Conservation (phyloP, 441 rosid genomes). For the Hura crepitans region DNA sequence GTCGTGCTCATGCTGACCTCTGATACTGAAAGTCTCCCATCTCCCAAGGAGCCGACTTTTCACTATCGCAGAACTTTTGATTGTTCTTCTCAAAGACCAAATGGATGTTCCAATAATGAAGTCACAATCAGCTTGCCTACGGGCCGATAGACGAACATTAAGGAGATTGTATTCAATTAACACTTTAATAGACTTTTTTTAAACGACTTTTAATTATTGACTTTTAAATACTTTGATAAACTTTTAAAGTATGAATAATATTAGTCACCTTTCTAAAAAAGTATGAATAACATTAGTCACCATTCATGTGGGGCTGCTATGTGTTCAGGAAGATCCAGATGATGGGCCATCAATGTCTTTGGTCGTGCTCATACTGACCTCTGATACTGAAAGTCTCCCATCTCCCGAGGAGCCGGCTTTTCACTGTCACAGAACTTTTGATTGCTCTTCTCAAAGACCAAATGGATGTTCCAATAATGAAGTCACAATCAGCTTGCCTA, state of each 20-base stretch:
- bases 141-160: background rate
- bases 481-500: constrained; percentile 6
- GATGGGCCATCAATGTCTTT: constrained; percentile 13
- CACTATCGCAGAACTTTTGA: background rate
- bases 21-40: constrained; percentile 9
- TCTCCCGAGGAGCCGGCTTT: constrained; percentile 13
- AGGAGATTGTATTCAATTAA: too few species aligned
- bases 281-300: background rate
- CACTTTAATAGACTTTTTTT: too few species aligned
- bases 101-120: constrained; percentile 10
- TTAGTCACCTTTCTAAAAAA: too few species aligned
- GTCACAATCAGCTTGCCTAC: constrained; percentile 3
- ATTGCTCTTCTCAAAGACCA: background rate
- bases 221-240: too few species aligned
- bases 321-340: constrained; percentile 10
- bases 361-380: constrained; percentile 13
- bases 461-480: constrained; percentile 10
- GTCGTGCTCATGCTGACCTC: constrained; percentile 13
- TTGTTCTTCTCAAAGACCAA: background rate
- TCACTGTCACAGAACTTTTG: background rate
- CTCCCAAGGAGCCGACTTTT: constrained; percentile 14
- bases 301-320: constrained; percentile 9
- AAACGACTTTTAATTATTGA: too few species aligned
- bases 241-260: too few species aligned
- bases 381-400: constrained; percentile 9